Evolutionary conservation across 2,329 filamentous ascomycete species (phyloP).

Genomic region (Penicillium sp.): DNA sequence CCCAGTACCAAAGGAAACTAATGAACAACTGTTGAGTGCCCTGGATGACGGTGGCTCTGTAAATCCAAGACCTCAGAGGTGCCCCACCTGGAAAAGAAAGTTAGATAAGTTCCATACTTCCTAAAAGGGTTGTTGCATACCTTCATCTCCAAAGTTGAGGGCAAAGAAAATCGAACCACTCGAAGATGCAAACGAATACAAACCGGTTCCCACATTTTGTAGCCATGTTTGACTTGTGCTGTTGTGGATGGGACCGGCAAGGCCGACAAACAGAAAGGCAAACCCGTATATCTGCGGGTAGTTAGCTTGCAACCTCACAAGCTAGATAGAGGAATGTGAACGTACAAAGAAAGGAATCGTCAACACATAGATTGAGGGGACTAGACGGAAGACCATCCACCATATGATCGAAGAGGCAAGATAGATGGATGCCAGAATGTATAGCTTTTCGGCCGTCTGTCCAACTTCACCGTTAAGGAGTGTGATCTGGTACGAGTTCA

Average conservation of each 20-base stretch:
- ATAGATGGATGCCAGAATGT: conserved; percentile 60
- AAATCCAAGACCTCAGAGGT: conserved; percentile 63
- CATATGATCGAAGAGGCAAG: conserved; percentile 58
- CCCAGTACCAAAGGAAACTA: conserved; percentile 67
- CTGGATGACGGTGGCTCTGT: conserved; percentile 64
- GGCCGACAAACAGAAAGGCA: conserved; percentile 63
- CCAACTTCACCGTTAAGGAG: conserved; percentile 64
- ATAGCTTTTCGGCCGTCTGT: conserved; percentile 59
- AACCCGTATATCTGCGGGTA: conserved; percentile 51
- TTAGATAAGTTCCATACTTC: background rate
- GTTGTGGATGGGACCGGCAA: conserved; percentile 43
- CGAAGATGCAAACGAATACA: conserved; percentile 63
- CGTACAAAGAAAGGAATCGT: conserved; percentile 62
- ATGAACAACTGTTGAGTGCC: conserved; percentile 67
- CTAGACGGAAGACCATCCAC: conserved; percentile 60
- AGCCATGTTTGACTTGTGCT: conserved; percentile 50
- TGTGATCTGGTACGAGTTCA: conserved; percentile 67
- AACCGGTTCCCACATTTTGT: conserved; percentile 60
- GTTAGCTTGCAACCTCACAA: background rate
- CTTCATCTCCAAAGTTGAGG: conserved; percentile 66
- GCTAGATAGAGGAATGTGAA: conserved; percentile 51
- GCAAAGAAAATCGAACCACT: conserved; percentile 66
- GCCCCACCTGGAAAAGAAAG: conserved; percentile 53
- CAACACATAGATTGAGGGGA: conserved; percentile 60
- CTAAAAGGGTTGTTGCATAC: conserved; percentile 18